Base-by-base conservation (phyloP, 1,284 basidiomycete species). In the Veloboletus limbatus region DNA sequence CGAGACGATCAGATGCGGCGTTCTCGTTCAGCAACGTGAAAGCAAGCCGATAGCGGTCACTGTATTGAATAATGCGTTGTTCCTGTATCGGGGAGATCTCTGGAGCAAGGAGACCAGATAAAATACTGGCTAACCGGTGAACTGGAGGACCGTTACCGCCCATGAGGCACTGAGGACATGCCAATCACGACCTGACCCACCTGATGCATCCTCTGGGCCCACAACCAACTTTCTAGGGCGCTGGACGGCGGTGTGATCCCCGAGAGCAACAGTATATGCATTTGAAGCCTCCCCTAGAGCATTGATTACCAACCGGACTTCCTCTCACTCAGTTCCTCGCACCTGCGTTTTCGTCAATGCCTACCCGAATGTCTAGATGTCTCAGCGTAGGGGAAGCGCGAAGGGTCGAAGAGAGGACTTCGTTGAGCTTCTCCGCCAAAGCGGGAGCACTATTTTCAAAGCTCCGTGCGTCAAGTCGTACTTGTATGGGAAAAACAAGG, bases 1-100 rank as follows among this genome's bases (percentile, higher is more conserved):
- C 75, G 21, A 76, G 76, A 24, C 69, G 70, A 4, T 88, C 85
- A n/a, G 76, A 74, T 2, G 83, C 71, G 7, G 86, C 78, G 60
- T 97, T 88, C 69, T 97, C 91, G 60, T 97, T 94, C 41, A 97
- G 69, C 3, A 97, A 71, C 16, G 84, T 85, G 67, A 93, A 92
- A 6, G 88, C 79, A 16, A 93, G 74, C 33, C 88, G 85, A 60
- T 92, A 90, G 37, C 81, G 81, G 6, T 83, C 77, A 10, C 91
- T 76, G 62, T 91, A 97, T 62, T 85, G 85, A 24, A 78, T 77
- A 35, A 85, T 75, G 26, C 81, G 77, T 48, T 81, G 78, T 38
- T 75, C 69, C 62, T 69, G 53, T 57, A 65, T 44, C 24, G 70
- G 63, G 4, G 72, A 65, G 10, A 75, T 62, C 33, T 79, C 73